These are phyloP conservation scores for Acacia concinna DNA, from an alignment of 331 rosid species.

Conservation along the genomic window DNA sequence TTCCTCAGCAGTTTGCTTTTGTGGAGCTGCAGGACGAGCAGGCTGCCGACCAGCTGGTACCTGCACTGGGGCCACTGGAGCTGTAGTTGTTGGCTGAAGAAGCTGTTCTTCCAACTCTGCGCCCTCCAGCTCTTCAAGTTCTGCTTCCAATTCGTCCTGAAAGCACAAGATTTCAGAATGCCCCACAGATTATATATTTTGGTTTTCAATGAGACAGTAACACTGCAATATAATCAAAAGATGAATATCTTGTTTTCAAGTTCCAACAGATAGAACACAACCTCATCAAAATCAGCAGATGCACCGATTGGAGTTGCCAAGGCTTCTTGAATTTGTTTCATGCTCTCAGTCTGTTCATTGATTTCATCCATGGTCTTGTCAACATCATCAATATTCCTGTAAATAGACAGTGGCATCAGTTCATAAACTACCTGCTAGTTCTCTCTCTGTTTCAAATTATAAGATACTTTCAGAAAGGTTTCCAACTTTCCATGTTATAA, in stretches of 20 bases:
- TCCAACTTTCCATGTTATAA: not conserved
- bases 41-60: slow-evolving; percentile 72
- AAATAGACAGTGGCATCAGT: slow-evolving; percentile 8
- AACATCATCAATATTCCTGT: slow-evolving; percentile 94
- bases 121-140: slow-evolving; percentile 97
- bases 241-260: not conserved
- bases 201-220: not conserved
- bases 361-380: slow-evolving; percentile 99
- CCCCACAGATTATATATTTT: not conserved
- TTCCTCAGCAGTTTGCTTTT: slow-evolving; percentile 77
- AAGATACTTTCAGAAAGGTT: not conserved
- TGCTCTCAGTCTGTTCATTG: slow-evolving; percentile 95
- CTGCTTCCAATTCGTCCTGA: slow-evolving; percentile 98
- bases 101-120: slow-evolving; percentile 98
- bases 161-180: slow-evolving; percentile 30
- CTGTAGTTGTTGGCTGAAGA: slow-evolving; percentile 87
- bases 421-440: not conserved
- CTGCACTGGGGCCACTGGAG: slow-evolving; percentile 81
- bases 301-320: slow-evolving; percentile 88
- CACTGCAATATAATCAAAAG: not conserved
- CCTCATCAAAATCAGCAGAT: slow-evolving; percentile 95
- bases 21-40: slow-evolving; percentile 55
- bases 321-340: slow-evolving; percentile 95
- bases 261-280: slow-evolving; percentile 13
- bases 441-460: not conserved